phyloP scores from a whole-genome alignment of 2,329 filamentous ascomycete genomes.

The Scedosporium boydii region DNA sequence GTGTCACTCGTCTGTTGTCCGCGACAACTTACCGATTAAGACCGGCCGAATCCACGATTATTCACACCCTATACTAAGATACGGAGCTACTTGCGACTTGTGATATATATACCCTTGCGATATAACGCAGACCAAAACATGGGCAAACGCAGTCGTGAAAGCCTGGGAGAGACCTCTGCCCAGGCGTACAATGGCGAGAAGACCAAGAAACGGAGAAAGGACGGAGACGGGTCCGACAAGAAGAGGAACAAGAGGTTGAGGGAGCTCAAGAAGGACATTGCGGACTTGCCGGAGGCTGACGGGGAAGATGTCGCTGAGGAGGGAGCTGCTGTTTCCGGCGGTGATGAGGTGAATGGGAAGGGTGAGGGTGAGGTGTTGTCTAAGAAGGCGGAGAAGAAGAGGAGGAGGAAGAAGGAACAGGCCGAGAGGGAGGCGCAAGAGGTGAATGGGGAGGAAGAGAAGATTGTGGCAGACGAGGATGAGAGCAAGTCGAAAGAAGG shows the following conservation, averaged over 20 bases:
- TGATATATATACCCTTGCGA: neutral
- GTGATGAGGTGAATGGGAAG: neutral
- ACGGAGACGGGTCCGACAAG: neutral
- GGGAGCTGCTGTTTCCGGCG: neutral
- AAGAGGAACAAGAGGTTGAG: slow-evolving; percentile 5
- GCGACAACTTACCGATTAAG: no score
- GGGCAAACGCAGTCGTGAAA: slow-evolving; percentile 6
- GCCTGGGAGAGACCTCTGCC: neutral
- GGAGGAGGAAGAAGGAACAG: neutral
- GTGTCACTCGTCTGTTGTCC: no score
- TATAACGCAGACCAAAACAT: neutral
- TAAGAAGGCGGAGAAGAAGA: slow-evolving; percentile 5
- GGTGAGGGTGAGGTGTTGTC: neutral
- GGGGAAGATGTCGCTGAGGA: neutral
- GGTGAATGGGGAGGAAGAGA: neutral
- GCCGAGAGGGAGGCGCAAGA: neutral
- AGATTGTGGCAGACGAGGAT: neutral
- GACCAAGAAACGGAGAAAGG: slow-evolving; percentile 5
- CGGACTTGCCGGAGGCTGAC: neutral
- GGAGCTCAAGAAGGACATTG: slow-evolving; percentile 6
- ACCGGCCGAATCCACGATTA: no score
- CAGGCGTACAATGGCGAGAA: neutral
- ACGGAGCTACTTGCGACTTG: neutral
- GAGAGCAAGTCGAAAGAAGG: slow-evolving; percentile 19
- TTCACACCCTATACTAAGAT: neutral